Percentiles rank a stretch among this genome's conserved stretches.
phyloP scores from a whole-genome alignment of 208 protist species.

The Crithidia fasciculata region DNA sequence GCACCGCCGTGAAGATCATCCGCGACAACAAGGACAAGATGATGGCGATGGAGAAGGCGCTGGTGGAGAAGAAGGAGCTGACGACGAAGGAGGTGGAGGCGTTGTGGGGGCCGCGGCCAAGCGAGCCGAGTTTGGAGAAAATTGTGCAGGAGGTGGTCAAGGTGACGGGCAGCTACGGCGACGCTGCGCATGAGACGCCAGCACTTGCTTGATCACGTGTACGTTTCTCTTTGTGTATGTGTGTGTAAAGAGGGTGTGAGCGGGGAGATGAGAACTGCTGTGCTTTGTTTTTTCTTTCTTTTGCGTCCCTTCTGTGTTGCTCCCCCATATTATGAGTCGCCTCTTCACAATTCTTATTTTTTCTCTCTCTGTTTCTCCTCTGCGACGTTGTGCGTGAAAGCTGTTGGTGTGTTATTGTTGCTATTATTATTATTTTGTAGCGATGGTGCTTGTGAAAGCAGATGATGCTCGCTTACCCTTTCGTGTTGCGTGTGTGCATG shows the following conservation, averaged over 20 bases:
- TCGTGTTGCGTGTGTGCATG: too few species aligned
- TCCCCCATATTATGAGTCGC: not conserved
- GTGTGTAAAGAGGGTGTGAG: not conserved
- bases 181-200: not conserved
- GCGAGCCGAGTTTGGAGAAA: slow-evolving; percentile 61
- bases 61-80: slow-evolving; percentile 88
- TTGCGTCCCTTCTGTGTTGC: not conserved
- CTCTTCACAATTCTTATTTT: slow-evolving; percentile 8
- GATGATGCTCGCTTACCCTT: too few species aligned
- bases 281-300: not conserved
- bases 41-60: slow-evolving; percentile 43
- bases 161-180: slow-evolving; percentile 18
- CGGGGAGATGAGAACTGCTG: too few species aligned
- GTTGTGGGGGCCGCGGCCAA: slow-evolving; percentile 78
- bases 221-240: too few species aligned
- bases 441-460: too few species aligned
- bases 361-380: not conserved
- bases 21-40: slow-evolving; percentile 62
- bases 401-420: too few species aligned
- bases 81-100: slow-evolving; percentile 66
- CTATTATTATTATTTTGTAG: too few species aligned
- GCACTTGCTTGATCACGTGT: not conserved
- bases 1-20: slow-evolving; percentile 63
- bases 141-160: slow-evolving; percentile 40
- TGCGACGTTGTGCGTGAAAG: too few species aligned